These are phyloP conservation scores for Trichophyton benhamiae DNA, from an alignment of 2,329 filamentous ascomycete species.

Conservation along the genomic window DNA sequence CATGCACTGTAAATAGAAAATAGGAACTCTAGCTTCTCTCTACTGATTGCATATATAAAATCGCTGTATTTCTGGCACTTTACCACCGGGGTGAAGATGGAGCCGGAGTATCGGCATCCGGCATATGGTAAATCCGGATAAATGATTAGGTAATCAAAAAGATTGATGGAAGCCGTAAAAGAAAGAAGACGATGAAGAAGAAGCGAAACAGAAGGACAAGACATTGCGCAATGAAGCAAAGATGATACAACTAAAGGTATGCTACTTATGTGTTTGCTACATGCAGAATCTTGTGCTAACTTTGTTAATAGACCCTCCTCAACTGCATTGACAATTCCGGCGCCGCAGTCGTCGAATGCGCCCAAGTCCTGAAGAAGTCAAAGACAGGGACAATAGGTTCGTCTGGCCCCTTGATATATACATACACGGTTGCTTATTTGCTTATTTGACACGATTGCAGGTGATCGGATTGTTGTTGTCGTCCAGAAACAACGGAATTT, in stretches of 20 bases:
- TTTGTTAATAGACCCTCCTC: conserved; percentile 62
- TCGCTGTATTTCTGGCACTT: neutral
- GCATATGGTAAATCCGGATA: neutral
- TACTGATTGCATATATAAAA: neutral
- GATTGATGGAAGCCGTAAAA: neutral
- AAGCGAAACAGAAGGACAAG: neutral
- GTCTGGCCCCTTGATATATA: conserved; percentile 15
- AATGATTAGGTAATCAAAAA: neutral
- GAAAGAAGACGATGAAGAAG: neutral
- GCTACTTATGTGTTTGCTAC: neutral
- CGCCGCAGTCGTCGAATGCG: conserved; percentile 92
- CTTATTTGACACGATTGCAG: conserved; percentile 35
- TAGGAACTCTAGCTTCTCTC: neutral
- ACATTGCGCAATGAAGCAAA: conserved; percentile 32
- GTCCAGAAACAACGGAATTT: conserved; percentile 88
- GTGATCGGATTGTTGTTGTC: conserved; percentile 92
- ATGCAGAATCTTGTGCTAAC: neutral
- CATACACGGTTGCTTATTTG: neutral
- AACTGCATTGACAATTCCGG: conserved; percentile 99
- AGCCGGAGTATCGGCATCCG: neutral
- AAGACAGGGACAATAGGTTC: conserved; percentile 72
- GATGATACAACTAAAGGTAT: conserved; percentile 79
- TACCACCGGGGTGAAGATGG: neutral
- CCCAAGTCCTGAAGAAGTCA: conserved; percentile 84
- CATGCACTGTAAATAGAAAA: neutral